Evolutionary conservation across 305 asterid species (phyloP), one percentile per base, ranked within the genome.

Genomic region (Withania somnifera): DNA sequence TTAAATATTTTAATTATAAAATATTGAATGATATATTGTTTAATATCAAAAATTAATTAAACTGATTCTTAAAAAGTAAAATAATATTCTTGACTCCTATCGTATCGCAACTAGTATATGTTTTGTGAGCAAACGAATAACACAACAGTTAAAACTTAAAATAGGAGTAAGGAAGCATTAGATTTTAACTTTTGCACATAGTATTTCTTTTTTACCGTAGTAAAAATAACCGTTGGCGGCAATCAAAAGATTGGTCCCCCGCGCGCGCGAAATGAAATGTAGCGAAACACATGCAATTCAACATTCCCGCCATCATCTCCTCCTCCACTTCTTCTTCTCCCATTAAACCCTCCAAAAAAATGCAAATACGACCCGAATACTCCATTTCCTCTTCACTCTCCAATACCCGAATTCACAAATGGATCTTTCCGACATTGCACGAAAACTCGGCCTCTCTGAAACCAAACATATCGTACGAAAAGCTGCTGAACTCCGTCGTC

Each of bases 401-500:
- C 50, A 56, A 20, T 40, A 28, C 30, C 61, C 42, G 50, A 26
- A 36, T 6, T 30, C 40, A 4, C 40, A n/a, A 68, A 95, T 95
- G 99, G 97, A 93, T 63, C 86, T 90, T 86, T 82, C 92, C 15
- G 94, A 91, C 4, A 85, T 95, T 17, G 98, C 99, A n/a, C 85
- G 84, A 82, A 94, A 91, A 84, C 84, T 96, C 53, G 92, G 91
- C 64, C 85, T 96, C 57, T 85, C 97, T 0, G 91, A 90, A 38
- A 85, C 92, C 87, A 96, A 93, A 54, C 86, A 66, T 20, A 85
- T 96, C 40, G 83, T 90, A 57, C 95, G 97, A 19, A 93, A 90
- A 88, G 98, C 99, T 4, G 97, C 98, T 50, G 99, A 96, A 87
- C 93, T 96, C 81, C 98, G 99, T 81, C 97, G 99, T 68, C 94